Base-by-base conservation (phyloP, 768 basidiomycete species). In the Cyclocybe aegerita region DNA sequence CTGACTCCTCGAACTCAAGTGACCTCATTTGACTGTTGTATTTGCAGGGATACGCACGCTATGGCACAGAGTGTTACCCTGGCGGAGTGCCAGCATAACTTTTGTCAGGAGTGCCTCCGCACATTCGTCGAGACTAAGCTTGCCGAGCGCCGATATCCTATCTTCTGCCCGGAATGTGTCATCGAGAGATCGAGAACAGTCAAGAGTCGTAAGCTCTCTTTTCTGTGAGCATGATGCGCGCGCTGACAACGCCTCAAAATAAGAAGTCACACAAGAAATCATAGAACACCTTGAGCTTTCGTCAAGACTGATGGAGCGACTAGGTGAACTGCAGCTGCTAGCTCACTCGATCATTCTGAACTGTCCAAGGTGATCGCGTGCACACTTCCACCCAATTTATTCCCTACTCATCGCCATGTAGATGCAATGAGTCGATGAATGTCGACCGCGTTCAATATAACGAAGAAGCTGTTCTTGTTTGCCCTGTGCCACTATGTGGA, bases 111-210 rank as follows among this genome's bases (percentile, higher is more conserved):
- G 1, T 88, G 86, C 58, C 53, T 85, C 43, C 66, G 61, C 47
- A 54, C 52, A 4, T 75, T 79, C 44, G 65, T 78, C 9, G 56
- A 56, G 30, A 66, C 74, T 4, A 78, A 77, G 62, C 68, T 87
- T 14, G 67, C 70, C 11, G 80, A 82, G 34, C 74, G 73, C 46
- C 74, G 73, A 8, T 86, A 76, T 42, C 86, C 86, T 4, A 78
- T 88, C 30, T 59, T 77, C 9, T 88, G 86, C 62, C 86, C 86
- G 1, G 57, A 75, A 31, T 88, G 86, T 52, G 64, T 69, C 10
- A 61, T 69, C 11, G 60, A 65, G 30, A 58, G 61, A 12, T 45
- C 57, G 10, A 67, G 68, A n/a, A 63, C 65, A 39, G 66, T 74
- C 73, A 61, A 53, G 52, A 42, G 46, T 40, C 42, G 59, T 64